These are phyloP conservation scores for Blakeslea trispora DNA, from an alignment of 371 early-diverging fungal genomes.

Conservation along the genomic window DNA sequence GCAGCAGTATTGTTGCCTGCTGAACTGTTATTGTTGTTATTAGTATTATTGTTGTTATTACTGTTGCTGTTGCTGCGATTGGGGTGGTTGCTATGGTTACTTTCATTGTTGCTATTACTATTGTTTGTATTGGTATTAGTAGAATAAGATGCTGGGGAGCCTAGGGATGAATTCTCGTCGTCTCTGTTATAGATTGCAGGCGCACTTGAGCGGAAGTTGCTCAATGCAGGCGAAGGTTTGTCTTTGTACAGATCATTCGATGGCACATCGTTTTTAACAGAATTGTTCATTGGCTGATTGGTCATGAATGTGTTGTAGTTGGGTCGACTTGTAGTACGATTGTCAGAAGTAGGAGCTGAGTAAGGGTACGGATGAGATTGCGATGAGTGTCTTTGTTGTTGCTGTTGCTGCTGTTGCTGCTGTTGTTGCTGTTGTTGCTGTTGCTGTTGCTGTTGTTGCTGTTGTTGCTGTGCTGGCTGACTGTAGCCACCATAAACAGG, in stretches of 20 bases:
- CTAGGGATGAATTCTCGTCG: too few species aligned
- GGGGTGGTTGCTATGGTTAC: not conserved
- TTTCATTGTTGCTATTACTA: not conserved
- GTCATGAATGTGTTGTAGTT: not conserved
- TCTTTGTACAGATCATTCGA: too few species aligned
- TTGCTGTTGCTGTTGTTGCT: slow-evolving; percentile 4
- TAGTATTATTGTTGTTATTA: slow-evolving; percentile 9
- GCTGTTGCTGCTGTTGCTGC: not conserved
- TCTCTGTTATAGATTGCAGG: too few species aligned
- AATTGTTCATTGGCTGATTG: not conserved
- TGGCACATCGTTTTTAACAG: not conserved
- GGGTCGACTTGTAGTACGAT: not conserved
- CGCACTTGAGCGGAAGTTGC: too few species aligned
- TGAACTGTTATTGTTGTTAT: slow-evolving; percentile 1
- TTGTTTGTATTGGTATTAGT: not conserved
- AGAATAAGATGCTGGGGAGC: too few species aligned
- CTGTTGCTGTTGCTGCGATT: not conserved
- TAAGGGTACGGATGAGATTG: not conserved
- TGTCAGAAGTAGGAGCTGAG: not conserved
- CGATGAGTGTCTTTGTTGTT: slow-evolving; percentile 5
- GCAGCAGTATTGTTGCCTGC: too few species aligned
- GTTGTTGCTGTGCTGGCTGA: slow-evolving; percentile 8
- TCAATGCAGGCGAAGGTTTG: too few species aligned
- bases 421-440: not conserved
- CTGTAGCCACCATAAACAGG: slow-evolving; percentile 18